Evolutionary conservation across 805 yeast genomes (phyloP).

Genomic region (Myxozyma nipponensis): DNA sequence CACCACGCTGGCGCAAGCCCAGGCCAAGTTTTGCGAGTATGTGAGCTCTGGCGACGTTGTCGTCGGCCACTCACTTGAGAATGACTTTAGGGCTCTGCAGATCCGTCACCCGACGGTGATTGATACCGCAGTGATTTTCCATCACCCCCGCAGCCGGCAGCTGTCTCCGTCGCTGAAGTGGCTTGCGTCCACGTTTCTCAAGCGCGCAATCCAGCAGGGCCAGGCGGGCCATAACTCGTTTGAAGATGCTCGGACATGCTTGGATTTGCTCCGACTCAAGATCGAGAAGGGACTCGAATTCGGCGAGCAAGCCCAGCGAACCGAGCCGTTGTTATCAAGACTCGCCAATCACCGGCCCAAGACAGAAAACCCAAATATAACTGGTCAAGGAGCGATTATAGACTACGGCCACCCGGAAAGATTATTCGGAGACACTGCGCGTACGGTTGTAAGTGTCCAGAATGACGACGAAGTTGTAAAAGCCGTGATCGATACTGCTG

Average conservation of each 20-base stretch:
- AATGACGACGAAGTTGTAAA: conserved; percentile 60
- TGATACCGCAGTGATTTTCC: conserved; percentile 71
- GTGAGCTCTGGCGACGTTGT: conserved; percentile 59
- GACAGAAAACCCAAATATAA: conserved; percentile 10
- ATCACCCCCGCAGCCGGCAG: conserved; percentile 82
- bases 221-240: conserved; percentile 82
- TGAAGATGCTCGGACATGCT: conserved; percentile 78
- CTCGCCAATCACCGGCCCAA: conserved; percentile 7
- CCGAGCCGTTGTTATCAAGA: conserved; percentile 27
- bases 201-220: conserved; percentile 54
- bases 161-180: conserved; percentile 71
- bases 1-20: conserved; percentile 65
- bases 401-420: conserved; percentile 37
- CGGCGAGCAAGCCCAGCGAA: conserved; percentile 46
- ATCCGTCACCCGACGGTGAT: conserved; percentile 69
- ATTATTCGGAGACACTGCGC: conserved; percentile 37
- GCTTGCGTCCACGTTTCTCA: conserved; percentile 56
- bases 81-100: conserved; percentile 68
- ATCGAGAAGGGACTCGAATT: conserved; percentile 59
- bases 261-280: conserved; percentile 70
- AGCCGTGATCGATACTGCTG: conserved; percentile 37
- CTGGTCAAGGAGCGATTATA: conserved; percentile 34
- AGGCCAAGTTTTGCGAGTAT: conserved; percentile 47
- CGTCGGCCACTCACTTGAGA: conserved; percentile 87
- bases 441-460: conserved; percentile 44